Percentiles rank a stretch among this genome's conserved stretches.
These are phyloP conservation scores for Spathaspora sp. DNA, from an alignment of 805 yeast species.

Conservation along the genomic window DNA sequence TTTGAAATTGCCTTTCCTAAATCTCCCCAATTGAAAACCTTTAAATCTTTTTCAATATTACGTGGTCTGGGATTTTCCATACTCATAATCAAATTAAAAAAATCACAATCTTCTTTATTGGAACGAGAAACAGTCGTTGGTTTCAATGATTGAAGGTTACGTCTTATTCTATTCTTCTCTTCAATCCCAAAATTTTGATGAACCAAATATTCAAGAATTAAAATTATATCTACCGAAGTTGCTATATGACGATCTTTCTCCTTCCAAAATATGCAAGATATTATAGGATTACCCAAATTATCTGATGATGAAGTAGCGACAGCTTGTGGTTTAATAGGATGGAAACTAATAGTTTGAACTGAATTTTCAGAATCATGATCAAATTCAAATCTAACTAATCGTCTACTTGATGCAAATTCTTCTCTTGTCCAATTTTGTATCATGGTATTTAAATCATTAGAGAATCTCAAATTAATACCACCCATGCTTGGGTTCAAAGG, in stretches of 20 bases:
- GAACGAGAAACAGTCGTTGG: slow-evolving; percentile 58
- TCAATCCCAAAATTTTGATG: slow-evolving; percentile 55
- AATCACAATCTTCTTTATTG: slow-evolving; percentile 24
- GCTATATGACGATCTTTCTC: slow-evolving; percentile 46
- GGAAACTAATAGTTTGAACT: slow-evolving; percentile 32
- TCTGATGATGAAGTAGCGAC: background rate
- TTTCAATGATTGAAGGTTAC: slow-evolving; percentile 61
- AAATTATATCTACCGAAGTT: slow-evolving; percentile 63
- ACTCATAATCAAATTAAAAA: slow-evolving; percentile 48
- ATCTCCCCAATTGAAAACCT: slow-evolving; percentile 59
- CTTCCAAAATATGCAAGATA: slow-evolving; percentile 59
- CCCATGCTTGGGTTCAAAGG: background rate
- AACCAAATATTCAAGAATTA: slow-evolving; percentile 53
- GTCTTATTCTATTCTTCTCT: slow-evolving; percentile 65
- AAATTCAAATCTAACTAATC: slow-evolving; percentile 47
- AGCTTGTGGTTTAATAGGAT: slow-evolving; percentile 28
- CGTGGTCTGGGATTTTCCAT: slow-evolving; percentile 64
- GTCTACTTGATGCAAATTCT: slow-evolving; percentile 39
- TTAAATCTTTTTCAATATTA: slow-evolving; percentile 67
- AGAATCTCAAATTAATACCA: slow-evolving; percentile 20
- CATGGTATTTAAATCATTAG: slow-evolving; percentile 32
- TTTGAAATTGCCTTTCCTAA: slow-evolving; percentile 51
- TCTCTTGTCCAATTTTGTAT: slow-evolving; percentile 44
- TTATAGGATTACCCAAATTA: slow-evolving; percentile 36
- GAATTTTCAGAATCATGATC: slow-evolving; percentile 24